These are phyloP conservation scores for Salix brachista DNA, from an alignment of 345 rosid genomes.

Conservation along the genomic window DNA sequence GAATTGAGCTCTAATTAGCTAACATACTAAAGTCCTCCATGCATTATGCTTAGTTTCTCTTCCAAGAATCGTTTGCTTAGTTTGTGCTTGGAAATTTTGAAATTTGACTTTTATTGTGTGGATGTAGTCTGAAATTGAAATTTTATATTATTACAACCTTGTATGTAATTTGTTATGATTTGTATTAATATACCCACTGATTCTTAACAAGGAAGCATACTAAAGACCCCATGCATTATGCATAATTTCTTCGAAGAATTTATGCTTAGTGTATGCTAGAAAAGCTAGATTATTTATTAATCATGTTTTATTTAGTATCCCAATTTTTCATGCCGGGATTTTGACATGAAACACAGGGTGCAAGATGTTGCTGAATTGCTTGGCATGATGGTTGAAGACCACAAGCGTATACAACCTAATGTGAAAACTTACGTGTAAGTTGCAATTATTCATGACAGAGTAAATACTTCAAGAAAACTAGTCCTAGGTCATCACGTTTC, in stretches of 20 bases:
- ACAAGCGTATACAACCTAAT: slow-evolving; percentile 86
- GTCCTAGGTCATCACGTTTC: background rate
- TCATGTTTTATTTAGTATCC: background rate
- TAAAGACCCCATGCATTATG: too few relatives aligned
- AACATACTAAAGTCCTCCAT: too few relatives aligned
- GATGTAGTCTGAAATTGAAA: background rate
- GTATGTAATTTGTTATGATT: background rate
- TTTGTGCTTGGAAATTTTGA: background rate
- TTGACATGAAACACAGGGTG: slow-evolving; percentile 50
- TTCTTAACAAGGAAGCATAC: too few relatives aligned
- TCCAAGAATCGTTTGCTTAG: too few relatives aligned
- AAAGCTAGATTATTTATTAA: too few relatives aligned
- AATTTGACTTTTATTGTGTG: background rate
- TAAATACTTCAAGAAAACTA: slow-evolving; percentile 2
- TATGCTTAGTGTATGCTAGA: too few relatives aligned
- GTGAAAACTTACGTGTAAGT: slow-evolving; percentile 83
- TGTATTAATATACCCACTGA: too few relatives aligned
- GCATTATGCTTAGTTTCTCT: too few relatives aligned
- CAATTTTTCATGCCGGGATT: slow-evolving; percentile 1
- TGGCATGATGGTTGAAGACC: slow-evolving; percentile 97
- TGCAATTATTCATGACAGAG: slow-evolving; percentile 7
- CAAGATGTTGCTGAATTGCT: slow-evolving; percentile 96
- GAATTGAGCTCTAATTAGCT: too few relatives aligned
- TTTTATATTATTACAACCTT: background rate
- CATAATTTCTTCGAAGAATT: too few relatives aligned